Percentiles rank a stretch among this genome's conserved stretches.
Evolutionary conservation across 73 alveolate species (phyloP).

Genomic region (Blepharisma japonicum): DNA sequence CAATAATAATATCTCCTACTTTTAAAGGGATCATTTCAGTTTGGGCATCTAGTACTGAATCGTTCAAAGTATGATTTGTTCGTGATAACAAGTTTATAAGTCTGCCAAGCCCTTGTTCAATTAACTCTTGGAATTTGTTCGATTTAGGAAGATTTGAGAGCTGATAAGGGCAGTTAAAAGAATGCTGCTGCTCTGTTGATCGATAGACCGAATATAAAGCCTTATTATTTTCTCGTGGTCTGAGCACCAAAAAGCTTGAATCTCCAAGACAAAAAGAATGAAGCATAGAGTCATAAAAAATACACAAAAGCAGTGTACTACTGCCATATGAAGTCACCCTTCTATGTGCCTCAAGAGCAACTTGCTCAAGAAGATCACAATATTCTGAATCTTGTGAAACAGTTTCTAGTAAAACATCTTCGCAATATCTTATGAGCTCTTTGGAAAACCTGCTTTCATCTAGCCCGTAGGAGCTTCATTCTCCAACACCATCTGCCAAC

Average conservation of each 20-base stretch:
- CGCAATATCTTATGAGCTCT: conserved; percentile 21
- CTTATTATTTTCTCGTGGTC: background rate
- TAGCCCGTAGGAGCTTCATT: background rate
- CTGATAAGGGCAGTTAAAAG: conserved; percentile 34
- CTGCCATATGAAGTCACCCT: conserved; percentile 21
- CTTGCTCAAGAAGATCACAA: conserved; percentile 12
- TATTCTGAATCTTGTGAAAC: background rate
- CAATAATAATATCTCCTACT: conserved; percentile 30
- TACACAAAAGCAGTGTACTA: background rate
- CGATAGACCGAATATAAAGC: background rate
- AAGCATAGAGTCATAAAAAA: background rate
- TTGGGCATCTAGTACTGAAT: conserved; percentile 20
- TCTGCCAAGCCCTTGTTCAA: conserved; percentile 13
- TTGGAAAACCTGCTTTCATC: background rate
- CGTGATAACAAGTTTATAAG: background rate
- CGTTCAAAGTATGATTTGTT: background rate
- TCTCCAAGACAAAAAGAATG: conserved; percentile 28
- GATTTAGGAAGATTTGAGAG: conserved; percentile 27
- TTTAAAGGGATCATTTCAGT: background rate
- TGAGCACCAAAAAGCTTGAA: conserved; percentile 4
- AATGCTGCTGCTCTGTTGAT: conserved; percentile 18
- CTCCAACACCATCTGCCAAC: conserved; percentile 19
- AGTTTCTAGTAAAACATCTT: background rate
- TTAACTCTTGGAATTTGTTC: background rate
- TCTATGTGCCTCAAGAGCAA: background rate